Percentiles rank a stretch among this genome's conserved stretches.
phyloP scores from a whole-genome alignment of 2,329 filamentous ascomycete genomes.

The Exophiala oligosperma region DNA sequence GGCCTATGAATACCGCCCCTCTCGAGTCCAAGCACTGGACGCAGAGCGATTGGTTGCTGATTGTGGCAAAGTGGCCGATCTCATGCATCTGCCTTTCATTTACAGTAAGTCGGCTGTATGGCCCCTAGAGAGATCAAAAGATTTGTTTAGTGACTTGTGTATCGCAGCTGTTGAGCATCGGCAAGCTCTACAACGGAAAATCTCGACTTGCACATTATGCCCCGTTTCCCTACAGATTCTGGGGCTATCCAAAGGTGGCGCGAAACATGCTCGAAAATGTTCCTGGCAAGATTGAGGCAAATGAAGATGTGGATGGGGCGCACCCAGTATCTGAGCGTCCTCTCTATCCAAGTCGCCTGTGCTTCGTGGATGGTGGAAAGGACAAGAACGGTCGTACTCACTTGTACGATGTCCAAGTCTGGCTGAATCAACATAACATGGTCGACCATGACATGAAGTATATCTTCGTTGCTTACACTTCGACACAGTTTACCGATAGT shows the following conservation, averaged over 20 bases:
- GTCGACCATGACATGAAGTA: conserved; percentile 7
- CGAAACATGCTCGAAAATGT: conserved; percentile 7
- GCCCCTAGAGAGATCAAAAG: not conserved
- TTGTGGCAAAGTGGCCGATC: conserved; percentile 7
- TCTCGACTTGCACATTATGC: not conserved
- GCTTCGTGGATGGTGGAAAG: conserved; percentile 4
- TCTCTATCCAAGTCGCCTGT: conserved; percentile 9
- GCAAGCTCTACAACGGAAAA: not conserved
- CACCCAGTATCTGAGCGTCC: conserved; percentile 11
- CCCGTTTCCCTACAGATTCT: conserved; percentile 4
- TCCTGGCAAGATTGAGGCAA: not conserved
- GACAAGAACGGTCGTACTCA: conserved; percentile 28
- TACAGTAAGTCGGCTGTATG: conserved; percentile 3
- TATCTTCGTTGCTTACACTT: conserved; percentile 45
- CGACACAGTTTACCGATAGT: conserved; percentile 37
- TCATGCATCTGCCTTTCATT: conserved; percentile 2
- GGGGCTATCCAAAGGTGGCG: conserved; percentile 12
- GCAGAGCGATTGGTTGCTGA: conserved; percentile 2
- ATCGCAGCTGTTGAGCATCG: not conserved
- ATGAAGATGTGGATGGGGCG: not conserved
- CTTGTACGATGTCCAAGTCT: conserved; percentile 5
- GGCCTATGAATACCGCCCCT: conserved; percentile 8
- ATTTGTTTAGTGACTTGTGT: not conserved
- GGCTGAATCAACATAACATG: conserved; percentile 10
- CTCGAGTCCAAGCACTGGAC: conserved; percentile 4